These are phyloP conservation scores for Jamesozyma rosinii DNA, from an alignment of 805 yeast genomes.

Conservation along the genomic window DNA sequence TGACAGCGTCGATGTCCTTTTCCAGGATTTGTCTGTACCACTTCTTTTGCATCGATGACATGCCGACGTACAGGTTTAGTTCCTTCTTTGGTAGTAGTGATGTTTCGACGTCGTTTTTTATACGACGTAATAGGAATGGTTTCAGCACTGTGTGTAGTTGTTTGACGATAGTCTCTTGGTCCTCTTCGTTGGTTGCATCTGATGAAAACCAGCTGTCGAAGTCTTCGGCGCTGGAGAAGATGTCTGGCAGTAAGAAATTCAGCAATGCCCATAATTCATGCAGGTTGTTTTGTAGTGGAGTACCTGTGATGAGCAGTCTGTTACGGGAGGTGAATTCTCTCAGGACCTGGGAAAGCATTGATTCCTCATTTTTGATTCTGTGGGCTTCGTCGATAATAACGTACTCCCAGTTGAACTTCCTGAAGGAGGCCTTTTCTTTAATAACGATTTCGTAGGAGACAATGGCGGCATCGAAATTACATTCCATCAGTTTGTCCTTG, in stretches of 20 bases:
- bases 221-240: slow-evolving; percentile 63
- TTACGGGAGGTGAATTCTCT: slow-evolving; percentile 63
- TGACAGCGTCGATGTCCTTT: slow-evolving; percentile 76
- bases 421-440: slow-evolving; percentile 58
- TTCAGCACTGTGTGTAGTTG: slow-evolving; percentile 68
- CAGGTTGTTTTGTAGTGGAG: slow-evolving; percentile 71
- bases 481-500: slow-evolving; percentile 39
- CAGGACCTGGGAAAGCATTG: slow-evolving; percentile 62
- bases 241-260: slow-evolving; percentile 70
- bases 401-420: slow-evolving; percentile 66
- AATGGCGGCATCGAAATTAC: slow-evolving; percentile 64
- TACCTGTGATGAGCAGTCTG: slow-evolving; percentile 69
- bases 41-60: slow-evolving; percentile 67
- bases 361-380: slow-evolving; percentile 70
- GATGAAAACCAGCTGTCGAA: slow-evolving; percentile 68
- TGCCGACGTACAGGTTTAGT: slow-evolving; percentile 62
- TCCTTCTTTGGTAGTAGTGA: slow-evolving; percentile 69
- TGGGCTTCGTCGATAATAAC: slow-evolving; percentile 75
- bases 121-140: slow-evolving; percentile 68
- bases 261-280: slow-evolving; percentile 78
- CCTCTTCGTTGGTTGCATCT: slow-evolving; percentile 30
- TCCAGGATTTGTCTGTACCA: slow-evolving; percentile 74
- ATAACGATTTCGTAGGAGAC: slow-evolving; percentile 73
- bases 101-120: slow-evolving; percentile 71
- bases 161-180: slow-evolving; percentile 46